These are phyloP conservation scores for Kingdonia uniflora DNA, from an alignment of 164 flowering plant genomes.

Conservation along the genomic window DNA sequence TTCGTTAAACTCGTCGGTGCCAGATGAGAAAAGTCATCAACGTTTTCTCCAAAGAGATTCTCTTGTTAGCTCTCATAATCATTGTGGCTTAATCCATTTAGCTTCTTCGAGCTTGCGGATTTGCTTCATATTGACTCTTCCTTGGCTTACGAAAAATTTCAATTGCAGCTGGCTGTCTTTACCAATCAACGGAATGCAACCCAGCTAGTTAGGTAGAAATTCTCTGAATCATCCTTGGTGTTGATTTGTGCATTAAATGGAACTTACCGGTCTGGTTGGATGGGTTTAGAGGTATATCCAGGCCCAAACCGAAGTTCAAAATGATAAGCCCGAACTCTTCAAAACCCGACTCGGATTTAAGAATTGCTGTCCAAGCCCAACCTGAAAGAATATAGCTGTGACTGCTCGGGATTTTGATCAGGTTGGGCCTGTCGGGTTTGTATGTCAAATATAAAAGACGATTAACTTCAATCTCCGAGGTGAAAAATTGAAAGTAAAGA, in stretches of 20 bases:
- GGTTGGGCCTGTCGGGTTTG: too few species aligned
- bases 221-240: conserved; percentile 71
- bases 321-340: too few species aligned
- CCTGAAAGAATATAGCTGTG: too few species aligned
- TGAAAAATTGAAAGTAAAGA: too few species aligned
- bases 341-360: too few species aligned
- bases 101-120: conserved; percentile 79
- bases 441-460: too few species aligned
- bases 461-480: too few species aligned
- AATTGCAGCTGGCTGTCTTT: conserved; percentile 74
- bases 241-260: conserved; percentile 65
- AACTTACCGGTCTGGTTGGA: too few species aligned
- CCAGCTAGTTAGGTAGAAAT: conserved; percentile 59
- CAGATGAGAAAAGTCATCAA: conserved; percentile 88
- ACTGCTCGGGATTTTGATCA: too few species aligned
- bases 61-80: conserved; percentile 64
- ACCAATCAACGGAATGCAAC: conserved; percentile 50
- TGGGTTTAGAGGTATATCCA: too few species aligned
- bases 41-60: conserved; percentile 74
- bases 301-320: too few species aligned
- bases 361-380: too few species aligned
- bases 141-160: conserved; percentile 69
- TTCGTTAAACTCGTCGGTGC: conserved; percentile 91
- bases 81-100: conserved; percentile 54
- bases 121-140: conserved; percentile 67